Conservation (phyloP, 305 asterid genomes). For the Stenogyne calaminthoides region DNA sequence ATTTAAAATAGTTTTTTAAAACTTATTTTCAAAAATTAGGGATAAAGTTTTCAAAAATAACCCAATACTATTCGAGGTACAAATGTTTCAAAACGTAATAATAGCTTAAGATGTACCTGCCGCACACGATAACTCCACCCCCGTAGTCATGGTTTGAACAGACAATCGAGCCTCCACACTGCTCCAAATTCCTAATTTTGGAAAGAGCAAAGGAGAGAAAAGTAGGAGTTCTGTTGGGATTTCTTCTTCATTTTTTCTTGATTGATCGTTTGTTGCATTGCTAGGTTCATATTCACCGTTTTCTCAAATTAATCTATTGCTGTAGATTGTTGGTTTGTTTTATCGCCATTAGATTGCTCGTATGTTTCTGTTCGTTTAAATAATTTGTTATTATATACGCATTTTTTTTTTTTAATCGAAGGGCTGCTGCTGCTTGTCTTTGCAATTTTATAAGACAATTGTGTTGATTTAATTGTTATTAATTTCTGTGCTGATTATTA, state of each 20-base stretch:
- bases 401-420: neutral
- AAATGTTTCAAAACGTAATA: conserved; percentile 4
- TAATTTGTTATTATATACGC: neutral
- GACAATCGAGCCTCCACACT: conserved; percentile 20
- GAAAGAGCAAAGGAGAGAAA: neutral
- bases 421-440: conserved; percentile 16
- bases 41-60: no score
- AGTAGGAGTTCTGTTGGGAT: conserved; percentile 13
- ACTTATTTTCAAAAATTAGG: no score
- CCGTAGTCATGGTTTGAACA: conserved; percentile 9
- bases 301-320: conserved; percentile 3
- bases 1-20: no score
- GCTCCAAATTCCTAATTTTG: conserved; percentile 26
- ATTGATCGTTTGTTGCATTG: conserved; percentile 26
- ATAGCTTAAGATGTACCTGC: neutral
- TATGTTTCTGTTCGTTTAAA: neutral
- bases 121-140: conserved; percentile 21
- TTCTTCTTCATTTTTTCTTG: conserved; percentile 24
- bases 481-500: neutral
- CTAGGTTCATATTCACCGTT: conserved; percentile 28
- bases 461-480: conserved; percentile 23
- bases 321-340: neutral
- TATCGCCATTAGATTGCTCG: conserved; percentile 13
- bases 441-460: conserved; percentile 1
- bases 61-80: conserved; percentile 13